Base-by-base conservation (phyloP, 768 basidiomycete genomes). In the Nidularia sp. region DNA sequence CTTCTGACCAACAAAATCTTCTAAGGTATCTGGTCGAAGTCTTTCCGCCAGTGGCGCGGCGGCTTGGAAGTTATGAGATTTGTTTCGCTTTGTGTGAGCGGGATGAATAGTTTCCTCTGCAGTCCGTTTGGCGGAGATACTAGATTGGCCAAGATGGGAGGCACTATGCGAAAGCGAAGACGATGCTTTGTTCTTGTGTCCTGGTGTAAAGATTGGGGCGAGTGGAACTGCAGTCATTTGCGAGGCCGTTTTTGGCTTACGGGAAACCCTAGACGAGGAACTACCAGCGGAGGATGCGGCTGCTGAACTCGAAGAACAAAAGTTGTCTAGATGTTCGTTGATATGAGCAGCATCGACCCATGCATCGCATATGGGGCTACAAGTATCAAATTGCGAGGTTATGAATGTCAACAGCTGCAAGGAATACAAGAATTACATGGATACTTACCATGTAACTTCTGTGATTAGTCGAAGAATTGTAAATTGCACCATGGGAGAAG, bases 1-100 rank as follows among this genome's bases (percentile, higher is more conserved):
- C 15, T 63, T 63, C 60, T 94, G 91, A 2, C 91, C 91, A 31
- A 92, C 70, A 54, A 89, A 87, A 2, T 88, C 83, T 1, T 77
- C 76, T 13, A 93, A 68, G 3, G 65, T 65, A 9, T 69, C 74
- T 2, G 91, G 91, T 6, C 91, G 77, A 42, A 92, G 75, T 15
- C 77, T 75, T 61, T 93, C 91, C 0, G 92, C 87, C 1, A 93
- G 67, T 0, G 88, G 88, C 2, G 75, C 68, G 10, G 75, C 73
- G 6, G 55, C 51, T 50, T 55, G 54, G 8, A 53, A 42, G 46
- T 53, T 45, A 31, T 36, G 36, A 48, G 52, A 44, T 53, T 58
- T 60, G 52, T 34, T 62, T 52, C 60, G 64, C 58, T 56, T 29
- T 29, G 25, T 29, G 25, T 4, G 25, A 29, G 25, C 25, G 25